phyloP scores from a whole-genome alignment of 208 protist species.

The Wallacemonas sp. region DNA sequence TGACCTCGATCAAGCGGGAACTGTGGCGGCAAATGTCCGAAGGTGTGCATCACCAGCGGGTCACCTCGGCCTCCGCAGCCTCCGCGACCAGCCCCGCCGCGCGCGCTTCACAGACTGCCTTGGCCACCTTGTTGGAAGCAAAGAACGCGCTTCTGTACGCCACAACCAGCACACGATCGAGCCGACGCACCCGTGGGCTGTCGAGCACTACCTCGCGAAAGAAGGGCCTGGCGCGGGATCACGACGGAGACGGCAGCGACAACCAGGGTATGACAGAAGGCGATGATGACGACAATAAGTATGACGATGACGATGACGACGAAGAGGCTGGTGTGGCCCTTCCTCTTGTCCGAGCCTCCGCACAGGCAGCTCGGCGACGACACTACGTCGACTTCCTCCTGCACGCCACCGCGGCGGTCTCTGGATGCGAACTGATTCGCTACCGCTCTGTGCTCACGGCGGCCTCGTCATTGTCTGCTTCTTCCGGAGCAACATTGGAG shows the following conservation, averaged over 20 bases:
- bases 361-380: neutral
- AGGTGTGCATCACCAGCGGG: neutral
- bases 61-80: neutral
- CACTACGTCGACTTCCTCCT: slow-evolving; percentile 7
- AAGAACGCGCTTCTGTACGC: slow-evolving; percentile 7
- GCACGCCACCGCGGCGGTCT: slow-evolving; percentile 1
- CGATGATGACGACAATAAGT: neutral
- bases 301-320: slow-evolving; percentile 1
- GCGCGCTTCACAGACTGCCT: neutral
- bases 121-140: slow-evolving; percentile 3
- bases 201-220: no score
- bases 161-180: neutral
- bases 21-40: neutral
- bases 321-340: neutral
- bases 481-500: no score
- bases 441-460: neutral
- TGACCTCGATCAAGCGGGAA: neutral
- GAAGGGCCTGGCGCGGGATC: no score
- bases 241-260: no score
- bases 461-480: no score
- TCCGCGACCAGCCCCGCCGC: neutral
- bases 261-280: no score
- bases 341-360: neutral
- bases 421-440: neutral
- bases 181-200: no score